Conservation (phyloP, 2,329 filamentous ascomycete species). For the Dactylella cylindrospora region DNA sequence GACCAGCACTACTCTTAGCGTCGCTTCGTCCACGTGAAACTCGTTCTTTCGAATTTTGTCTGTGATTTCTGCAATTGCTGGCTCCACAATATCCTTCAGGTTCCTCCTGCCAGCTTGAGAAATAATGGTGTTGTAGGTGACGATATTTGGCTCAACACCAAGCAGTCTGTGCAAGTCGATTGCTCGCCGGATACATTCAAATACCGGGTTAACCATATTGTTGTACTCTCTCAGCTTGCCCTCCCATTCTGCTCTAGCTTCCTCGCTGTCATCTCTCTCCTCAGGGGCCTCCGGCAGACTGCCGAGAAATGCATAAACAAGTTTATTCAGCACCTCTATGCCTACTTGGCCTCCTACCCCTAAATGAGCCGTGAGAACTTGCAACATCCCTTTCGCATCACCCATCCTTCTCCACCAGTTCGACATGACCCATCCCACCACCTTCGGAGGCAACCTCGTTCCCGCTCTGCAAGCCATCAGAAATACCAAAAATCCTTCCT, state of each 20-base stretch:
- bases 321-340: constrained; percentile 52
- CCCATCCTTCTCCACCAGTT: constrained; percentile 48
- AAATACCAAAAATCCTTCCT: constrained; percentile 57
- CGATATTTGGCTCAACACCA: constrained; percentile 48
- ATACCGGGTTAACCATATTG: constrained; percentile 40
- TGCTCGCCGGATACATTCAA: constrained; percentile 48
- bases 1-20: constrained; percentile 12
- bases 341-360: constrained; percentile 45
- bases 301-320: constrained; percentile 54
- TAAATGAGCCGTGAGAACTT: constrained; percentile 30
- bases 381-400: constrained; percentile 31
- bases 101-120: constrained; percentile 50
- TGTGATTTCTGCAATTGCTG: constrained; percentile 15
- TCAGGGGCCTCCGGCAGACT: constrained; percentile 50
- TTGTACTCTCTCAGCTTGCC: constrained; percentile 29
- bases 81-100: constrained; percentile 44
- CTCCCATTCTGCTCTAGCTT: constrained; percentile 5
- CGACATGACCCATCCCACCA: constrained; percentile 45
- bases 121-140: constrained; percentile 53
- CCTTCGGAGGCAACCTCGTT: constrained; percentile 49
- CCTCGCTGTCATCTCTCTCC: constrained; percentile 5
- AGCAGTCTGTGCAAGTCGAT: constrained; percentile 49
- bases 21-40: background rate
- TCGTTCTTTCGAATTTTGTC: constrained; percentile 1
- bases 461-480: constrained; percentile 57